A percentile compares a stretch with the other conserved stretches of the same genome.
These are phyloP conservation scores for Coelastrella sp. DNA, from an alignment of 139 green algal species.

Conservation along the genomic window DNA sequence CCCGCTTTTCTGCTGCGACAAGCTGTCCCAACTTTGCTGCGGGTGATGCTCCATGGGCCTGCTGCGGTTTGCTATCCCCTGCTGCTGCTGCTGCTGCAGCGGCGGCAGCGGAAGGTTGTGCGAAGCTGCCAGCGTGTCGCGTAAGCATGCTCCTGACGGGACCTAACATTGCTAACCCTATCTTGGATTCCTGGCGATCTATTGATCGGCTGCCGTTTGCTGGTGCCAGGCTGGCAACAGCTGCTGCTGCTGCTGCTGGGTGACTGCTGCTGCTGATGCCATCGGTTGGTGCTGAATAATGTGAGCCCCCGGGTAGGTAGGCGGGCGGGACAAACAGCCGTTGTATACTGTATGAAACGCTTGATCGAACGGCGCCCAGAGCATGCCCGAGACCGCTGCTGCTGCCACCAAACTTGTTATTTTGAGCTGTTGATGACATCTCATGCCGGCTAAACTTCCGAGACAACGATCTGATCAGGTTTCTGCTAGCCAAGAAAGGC, in stretches of 20 bases:
- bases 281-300: neutral
- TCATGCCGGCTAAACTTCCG: conserved; percentile 14
- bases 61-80: neutral
- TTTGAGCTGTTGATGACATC: neutral
- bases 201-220: neutral
- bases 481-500: neutral
- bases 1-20: conserved; percentile 57
- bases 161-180: neutral
- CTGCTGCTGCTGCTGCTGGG: conserved; percentile 22
- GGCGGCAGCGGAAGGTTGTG: neutral
- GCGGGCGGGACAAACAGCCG: conserved; percentile 23
- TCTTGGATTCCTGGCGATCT: neutral
- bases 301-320: conserved; percentile 7
- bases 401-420: neutral
- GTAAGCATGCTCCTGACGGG: conserved; percentile 18
- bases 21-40: conserved; percentile 46
- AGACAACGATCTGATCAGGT: neutral
- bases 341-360: neutral
- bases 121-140: neutral
- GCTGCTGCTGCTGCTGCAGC: neutral
- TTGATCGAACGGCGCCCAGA: neutral
- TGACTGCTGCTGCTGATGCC: neutral
- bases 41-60: neutral
- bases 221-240: too few species aligned
- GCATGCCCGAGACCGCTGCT: neutral